Conservation (phyloP, 1,284 basidiomycete genomes). For the Ceratobasidium sp. region DNA sequence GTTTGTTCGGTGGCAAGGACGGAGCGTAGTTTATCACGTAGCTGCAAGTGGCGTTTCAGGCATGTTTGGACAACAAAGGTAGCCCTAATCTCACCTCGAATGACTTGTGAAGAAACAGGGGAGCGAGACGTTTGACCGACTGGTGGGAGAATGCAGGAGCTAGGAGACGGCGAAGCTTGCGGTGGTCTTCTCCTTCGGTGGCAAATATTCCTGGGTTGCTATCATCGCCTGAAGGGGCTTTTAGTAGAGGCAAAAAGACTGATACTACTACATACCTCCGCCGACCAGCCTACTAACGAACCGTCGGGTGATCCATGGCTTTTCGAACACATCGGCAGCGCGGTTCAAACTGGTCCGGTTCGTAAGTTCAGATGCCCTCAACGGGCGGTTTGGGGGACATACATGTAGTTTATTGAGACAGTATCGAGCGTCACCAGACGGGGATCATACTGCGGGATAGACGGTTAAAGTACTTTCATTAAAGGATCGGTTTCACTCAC, state of each 20-base stretch:
- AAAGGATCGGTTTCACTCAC: constrained; percentile 10
- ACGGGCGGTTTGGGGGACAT: constrained; percentile 47
- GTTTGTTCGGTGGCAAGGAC: constrained; percentile 30
- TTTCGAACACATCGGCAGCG: constrained; percentile 38
- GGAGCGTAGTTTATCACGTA: constrained; percentile 42
- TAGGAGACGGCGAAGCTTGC: constrained; percentile 50
- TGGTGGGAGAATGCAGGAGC: constrained; percentile 79
- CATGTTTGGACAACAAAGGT: constrained; percentile 46
- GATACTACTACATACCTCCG: constrained; percentile 36
- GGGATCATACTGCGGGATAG: constrained; percentile 35
- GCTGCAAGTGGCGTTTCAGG: constrained; percentile 34
- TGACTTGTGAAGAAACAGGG: constrained; percentile 72
- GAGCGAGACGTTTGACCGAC: constrained; percentile 71
- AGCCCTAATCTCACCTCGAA: constrained; percentile 68
- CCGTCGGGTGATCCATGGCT: constrained; percentile 39
- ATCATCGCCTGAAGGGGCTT: neutral
- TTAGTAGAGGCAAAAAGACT: neutral
- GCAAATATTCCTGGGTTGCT: constrained; percentile 52
- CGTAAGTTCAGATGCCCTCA: neutral
- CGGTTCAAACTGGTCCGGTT: constrained; percentile 21
- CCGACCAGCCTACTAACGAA: constrained; percentile 31
- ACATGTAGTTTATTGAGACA: constrained; percentile 41
- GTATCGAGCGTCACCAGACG: constrained; percentile 39
- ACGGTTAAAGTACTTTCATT: neutral
- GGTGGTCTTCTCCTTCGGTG: constrained; percentile 40